Evolutionary conservation across 169 alveolate genomes (phyloP).

Genomic region (Plasmodium sp.): DNA sequence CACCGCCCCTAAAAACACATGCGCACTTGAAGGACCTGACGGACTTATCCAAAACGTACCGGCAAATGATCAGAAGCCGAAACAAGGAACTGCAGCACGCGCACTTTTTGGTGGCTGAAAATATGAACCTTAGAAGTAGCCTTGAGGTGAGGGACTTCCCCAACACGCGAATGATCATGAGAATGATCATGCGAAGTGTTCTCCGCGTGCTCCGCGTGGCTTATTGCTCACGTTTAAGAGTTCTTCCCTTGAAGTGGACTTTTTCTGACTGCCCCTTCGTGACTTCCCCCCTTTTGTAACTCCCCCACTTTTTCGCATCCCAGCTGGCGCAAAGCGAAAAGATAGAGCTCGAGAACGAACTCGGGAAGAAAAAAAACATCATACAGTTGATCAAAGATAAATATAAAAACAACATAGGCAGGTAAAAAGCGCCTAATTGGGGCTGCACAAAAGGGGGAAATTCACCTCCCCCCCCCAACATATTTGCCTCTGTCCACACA

Average conservation of each 20-base stretch:
- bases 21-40: conserved; percentile 37
- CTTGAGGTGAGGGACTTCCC: conserved; percentile 12
- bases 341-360: conserved; percentile 19
- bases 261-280: neutral
- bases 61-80: conserved; percentile 49
- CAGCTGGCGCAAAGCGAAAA: conserved; percentile 38
- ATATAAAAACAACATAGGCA: conserved; percentile 44
- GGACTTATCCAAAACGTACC: conserved; percentile 33
- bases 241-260: neutral
- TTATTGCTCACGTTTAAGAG: neutral
- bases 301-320: neutral
- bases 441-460: neutral
- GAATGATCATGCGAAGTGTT: no score
- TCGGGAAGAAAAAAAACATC: conserved; percentile 31
- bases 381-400: conserved; percentile 50
- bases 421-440: neutral
- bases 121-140: conserved; percentile 35
- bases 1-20: neutral
- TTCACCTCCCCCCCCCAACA: neutral
- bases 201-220: neutral
- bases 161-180: neutral
- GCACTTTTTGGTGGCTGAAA: conserved; percentile 30
- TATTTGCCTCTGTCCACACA: neutral
- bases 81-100: conserved; percentile 46
- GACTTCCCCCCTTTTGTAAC: neutral